A percentile compares a stretch with the other conserved stretches of the same genome.
Conservation (phyloP, 129 eudicot genomes). For the Helianthus tuberosus region DNA sequence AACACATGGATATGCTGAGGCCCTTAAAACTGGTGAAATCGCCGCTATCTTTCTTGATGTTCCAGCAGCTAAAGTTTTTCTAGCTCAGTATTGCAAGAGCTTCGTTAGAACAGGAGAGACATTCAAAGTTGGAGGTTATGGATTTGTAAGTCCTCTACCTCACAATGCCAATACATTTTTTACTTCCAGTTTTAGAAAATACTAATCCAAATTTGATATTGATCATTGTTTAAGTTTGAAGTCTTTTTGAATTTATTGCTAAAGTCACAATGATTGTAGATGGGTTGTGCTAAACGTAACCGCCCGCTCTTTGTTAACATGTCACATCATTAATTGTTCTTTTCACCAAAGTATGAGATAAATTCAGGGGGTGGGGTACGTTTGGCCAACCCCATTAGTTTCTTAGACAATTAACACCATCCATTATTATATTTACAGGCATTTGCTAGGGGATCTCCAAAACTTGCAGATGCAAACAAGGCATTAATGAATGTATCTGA, state of each 20-base stretch:
- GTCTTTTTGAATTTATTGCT: not conserved
- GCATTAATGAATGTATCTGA: conserved; percentile 45
- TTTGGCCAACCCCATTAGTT: no score
- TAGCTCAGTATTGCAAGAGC: conserved; percentile 54
- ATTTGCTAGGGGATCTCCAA: conserved; percentile 30
- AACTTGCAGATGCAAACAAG: conserved; percentile 35
- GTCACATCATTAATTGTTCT: no score
- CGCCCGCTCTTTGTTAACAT: not conserved
- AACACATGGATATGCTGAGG: conserved; percentile 33
- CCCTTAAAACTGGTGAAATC: conserved; percentile 40
- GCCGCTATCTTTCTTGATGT: conserved; percentile 53
- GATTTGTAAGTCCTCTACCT: conserved; percentile 46
- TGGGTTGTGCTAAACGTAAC: no score
- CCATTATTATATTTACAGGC: conserved; percentile 31
- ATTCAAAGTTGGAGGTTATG: conserved; percentile 58
- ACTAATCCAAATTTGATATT: not conserved
- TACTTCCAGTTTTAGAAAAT: not conserved
- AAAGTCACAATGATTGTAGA: not conserved
- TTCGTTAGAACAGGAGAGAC: conserved; percentile 45
- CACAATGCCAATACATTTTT: not conserved
- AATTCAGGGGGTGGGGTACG: no score
- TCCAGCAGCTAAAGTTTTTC: conserved; percentile 49
- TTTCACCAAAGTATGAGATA: no score
- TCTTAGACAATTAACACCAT: not conserved
- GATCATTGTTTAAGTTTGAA: not conserved